A percentile compares a stretch with the other conserved stretches of the same genome.
Conservation (phyloP, 2,329 filamentous ascomycete genomes). For the Stagonosporopsis chrysanthemi region DNA sequence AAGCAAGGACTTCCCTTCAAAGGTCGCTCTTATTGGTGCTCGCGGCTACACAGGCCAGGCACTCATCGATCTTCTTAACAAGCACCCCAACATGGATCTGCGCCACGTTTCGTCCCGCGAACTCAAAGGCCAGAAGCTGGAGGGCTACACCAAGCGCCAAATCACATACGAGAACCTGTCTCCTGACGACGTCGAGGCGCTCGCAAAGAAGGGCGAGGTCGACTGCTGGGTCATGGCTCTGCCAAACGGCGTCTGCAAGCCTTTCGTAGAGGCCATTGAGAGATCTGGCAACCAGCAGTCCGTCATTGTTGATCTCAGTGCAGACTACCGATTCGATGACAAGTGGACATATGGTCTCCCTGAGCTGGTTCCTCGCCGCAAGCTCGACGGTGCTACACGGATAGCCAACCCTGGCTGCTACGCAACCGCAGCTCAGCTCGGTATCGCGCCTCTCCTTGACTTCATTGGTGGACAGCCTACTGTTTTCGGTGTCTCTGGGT, state of each 20-base stretch:
- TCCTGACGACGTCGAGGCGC: conserved; percentile 82
- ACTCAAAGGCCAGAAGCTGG: conserved; percentile 82
- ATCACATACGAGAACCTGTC: conserved; percentile 92
- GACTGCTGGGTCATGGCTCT: conserved; percentile 99
- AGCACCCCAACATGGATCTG: conserved; percentile 89
- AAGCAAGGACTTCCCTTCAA: conserved; percentile 78
- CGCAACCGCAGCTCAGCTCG: conserved; percentile 89
- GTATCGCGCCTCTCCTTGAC: conserved; percentile 81
- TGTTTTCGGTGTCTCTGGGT: conserved; percentile 90
- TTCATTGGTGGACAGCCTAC: conserved; percentile 81
- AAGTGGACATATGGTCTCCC: conserved; percentile 90
- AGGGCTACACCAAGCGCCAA: conserved; percentile 89
- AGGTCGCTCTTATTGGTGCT: conserved; percentile 86
- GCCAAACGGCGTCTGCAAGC: conserved; percentile 93
- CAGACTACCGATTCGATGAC: conserved; percentile 89
- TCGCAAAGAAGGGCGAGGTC: conserved; percentile 83
- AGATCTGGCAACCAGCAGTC: conserved; percentile 70
- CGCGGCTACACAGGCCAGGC: conserved; percentile 95
- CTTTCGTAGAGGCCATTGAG: conserved; percentile 88
- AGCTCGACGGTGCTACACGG: conserved; percentile 78
- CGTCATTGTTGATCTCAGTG: conserved; percentile 91
- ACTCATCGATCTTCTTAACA: conserved; percentile 84
- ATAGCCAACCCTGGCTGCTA: conserved; percentile 97
- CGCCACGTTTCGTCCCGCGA: conserved; percentile 93
- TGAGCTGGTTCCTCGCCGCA: conserved; percentile 78